A percentile compares a stretch with the other conserved stretches of the same genome.
phyloP scores from a whole-genome alignment of 2,329 filamentous ascomycete species.

The Pseudogymnoascus sp. region DNA sequence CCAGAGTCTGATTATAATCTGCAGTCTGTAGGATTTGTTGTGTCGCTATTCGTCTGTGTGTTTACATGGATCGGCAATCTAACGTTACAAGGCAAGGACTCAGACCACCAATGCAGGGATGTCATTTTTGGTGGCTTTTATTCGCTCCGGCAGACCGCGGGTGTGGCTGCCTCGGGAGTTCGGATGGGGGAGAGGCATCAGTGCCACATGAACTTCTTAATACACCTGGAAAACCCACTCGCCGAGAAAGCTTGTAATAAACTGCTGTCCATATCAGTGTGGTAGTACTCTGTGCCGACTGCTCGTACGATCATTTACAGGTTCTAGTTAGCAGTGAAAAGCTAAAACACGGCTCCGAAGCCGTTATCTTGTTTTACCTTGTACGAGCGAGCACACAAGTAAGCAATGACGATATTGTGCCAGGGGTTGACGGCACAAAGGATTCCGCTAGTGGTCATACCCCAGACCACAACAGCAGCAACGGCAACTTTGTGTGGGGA shows the following conservation, averaged over 20 bases:
- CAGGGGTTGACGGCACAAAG: neutral
- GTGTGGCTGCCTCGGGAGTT: neutral
- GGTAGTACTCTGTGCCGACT: neutral
- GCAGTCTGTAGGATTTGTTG: neutral
- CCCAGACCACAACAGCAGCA: neutral
- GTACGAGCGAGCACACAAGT: neutral
- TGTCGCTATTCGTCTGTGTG: neutral
- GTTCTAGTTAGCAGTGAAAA: neutral
- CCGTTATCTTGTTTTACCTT: neutral
- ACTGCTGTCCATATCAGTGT: neutral
- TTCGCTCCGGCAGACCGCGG: neutral
- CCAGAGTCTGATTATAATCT: neutral
- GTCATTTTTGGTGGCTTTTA: neutral
- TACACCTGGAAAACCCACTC: neutral
- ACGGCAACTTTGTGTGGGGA: neutral
- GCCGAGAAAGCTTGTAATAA: neutral
- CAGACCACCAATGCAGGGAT: neutral
- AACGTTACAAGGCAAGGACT: neutral
- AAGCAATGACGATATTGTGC: neutral
- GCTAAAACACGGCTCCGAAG: neutral
- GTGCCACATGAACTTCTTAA: neutral
- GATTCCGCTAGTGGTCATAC: neutral
- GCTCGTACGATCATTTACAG: neutral
- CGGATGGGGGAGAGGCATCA: neutral
- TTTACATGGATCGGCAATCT: conserved; percentile 5